Conservation (phyloP, 768 basidiomycete species). For the Naganishia kalamii region DNA sequence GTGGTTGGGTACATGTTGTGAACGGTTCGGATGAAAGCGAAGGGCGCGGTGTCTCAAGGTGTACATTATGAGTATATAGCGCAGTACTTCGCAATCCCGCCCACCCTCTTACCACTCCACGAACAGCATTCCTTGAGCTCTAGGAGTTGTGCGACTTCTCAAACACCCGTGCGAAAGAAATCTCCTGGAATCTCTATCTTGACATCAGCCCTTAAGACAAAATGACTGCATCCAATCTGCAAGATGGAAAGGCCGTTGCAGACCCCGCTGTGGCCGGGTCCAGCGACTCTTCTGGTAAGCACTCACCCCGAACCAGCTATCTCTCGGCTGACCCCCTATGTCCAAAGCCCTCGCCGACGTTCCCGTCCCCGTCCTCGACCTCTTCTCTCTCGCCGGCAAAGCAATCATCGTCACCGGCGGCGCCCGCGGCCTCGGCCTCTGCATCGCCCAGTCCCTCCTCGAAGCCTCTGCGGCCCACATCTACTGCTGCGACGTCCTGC, state of each 20-base stretch:
- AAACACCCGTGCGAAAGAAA: no score
- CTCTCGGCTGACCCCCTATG: background rate
- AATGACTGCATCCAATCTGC: background rate
- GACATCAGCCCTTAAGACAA: background rate
- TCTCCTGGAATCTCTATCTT: no score
- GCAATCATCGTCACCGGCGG: constrained; percentile 38
- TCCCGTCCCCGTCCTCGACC: constrained; percentile 20
- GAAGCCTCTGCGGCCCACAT: constrained; percentile 33
- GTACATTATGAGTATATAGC: no score
- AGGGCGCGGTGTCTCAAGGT: no score
- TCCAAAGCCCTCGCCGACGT: constrained; percentile 26
- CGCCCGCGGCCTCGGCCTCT: constrained; percentile 38
- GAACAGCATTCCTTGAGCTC: no score
- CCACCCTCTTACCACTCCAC: no score
- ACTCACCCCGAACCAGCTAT: background rate
- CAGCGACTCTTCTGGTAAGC: background rate
- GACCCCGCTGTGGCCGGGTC: background rate
- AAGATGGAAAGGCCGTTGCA: background rate
- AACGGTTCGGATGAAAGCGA: no score
- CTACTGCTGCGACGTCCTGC: constrained; percentile 33
- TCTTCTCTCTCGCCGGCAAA: constrained; percentile 34
- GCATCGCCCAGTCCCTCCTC: constrained; percentile 34
- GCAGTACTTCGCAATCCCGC: no score
- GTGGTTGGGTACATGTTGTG: no score
- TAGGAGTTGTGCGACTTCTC: no score